These are phyloP conservation scores for Umbilicus rupestris DNA, from an alignment of 164 flowering plant genomes.

Conservation along the genomic window DNA sequence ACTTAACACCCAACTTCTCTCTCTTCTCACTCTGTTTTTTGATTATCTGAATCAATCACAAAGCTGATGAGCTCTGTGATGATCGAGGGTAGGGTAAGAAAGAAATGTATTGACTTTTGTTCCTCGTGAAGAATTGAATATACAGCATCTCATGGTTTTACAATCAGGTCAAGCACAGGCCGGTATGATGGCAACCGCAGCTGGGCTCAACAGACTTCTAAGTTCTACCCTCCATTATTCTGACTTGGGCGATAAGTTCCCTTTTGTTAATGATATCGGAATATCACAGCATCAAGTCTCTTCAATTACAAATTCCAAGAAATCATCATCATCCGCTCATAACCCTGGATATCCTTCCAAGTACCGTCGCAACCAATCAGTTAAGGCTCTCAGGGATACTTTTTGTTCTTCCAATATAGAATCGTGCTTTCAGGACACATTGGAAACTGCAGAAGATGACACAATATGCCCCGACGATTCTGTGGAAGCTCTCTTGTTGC, in stretches of 20 bases:
- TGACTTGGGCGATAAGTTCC: slow-evolving; percentile 49
- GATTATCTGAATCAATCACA: too few relatives aligned
- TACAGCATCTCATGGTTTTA: not conserved
- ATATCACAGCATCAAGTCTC: slow-evolving; percentile 21
- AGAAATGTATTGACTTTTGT: too few relatives aligned
- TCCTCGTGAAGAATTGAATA: too few relatives aligned
- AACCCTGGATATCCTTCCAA: slow-evolving; percentile 33
- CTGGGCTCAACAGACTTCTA: slow-evolving; percentile 72
- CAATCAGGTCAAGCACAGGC: slow-evolving; percentile 14
- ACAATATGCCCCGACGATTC: slow-evolving; percentile 29
- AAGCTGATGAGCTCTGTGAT: too few relatives aligned
- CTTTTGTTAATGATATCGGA: slow-evolving; percentile 35
- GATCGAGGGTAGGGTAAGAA: too few relatives aligned
- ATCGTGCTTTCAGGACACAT: slow-evolving; percentile 19
- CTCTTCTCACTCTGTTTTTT: too few relatives aligned
- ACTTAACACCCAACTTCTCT: too few relatives aligned
- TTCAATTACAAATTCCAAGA: slow-evolving; percentile 31
- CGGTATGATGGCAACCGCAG: slow-evolving; percentile 55
- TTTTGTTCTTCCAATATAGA: slow-evolving; percentile 29
- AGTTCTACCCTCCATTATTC: slow-evolving; percentile 55
- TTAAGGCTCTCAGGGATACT: slow-evolving; percentile 57
- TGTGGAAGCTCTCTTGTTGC: slow-evolving; percentile 66
- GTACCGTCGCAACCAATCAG: slow-evolving; percentile 23
- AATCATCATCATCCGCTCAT: slow-evolving; percentile 35
- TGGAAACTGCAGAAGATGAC: slow-evolving; percentile 31